A percentile compares a stretch with the other conserved stretches of the same genome.
Evolutionary conservation across 441 rosid genomes (phyloP).

Genomic region (Flueggea neowawraea): DNA sequence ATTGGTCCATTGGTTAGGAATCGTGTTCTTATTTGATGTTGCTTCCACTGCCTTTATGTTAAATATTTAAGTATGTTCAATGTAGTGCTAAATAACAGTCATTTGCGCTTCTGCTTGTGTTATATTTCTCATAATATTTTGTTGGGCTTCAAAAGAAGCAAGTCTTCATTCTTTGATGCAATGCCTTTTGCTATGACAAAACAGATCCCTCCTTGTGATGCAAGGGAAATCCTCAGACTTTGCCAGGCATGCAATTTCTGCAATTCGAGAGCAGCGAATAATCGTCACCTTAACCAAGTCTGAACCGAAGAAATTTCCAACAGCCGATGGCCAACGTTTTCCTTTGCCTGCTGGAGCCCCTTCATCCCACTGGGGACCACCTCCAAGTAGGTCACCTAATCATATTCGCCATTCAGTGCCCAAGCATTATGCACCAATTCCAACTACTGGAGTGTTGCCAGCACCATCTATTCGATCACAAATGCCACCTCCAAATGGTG

Average conservation of each 20-base stretch:
- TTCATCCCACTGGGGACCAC: conserved; percentile 56
- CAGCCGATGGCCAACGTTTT: conserved; percentile 32
- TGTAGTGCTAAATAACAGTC: too few species aligned
- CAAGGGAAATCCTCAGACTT: conserved; percentile 79
- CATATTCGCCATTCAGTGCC: conserved; percentile 48
- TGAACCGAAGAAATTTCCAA: conserved; percentile 46
- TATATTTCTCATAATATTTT: background rate
- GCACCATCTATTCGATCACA: conserved; percentile 54
- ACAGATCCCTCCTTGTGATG: conserved; percentile 71
- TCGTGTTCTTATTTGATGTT: too few species aligned
- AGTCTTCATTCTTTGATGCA: background rate
- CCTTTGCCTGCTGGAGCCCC: conserved; percentile 27
- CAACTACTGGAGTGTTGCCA: conserved; percentile 49
- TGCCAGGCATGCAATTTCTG: conserved; percentile 74
- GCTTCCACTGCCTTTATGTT: too few species aligned
- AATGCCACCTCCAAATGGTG: conserved; percentile 53
- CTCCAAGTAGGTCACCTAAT: conserved; percentile 50
- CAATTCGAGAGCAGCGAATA: conserved; percentile 61
- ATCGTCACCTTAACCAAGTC: conserved; percentile 73
- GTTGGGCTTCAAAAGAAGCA: background rate
- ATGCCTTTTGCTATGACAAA: background rate
- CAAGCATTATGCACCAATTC: conserved; percentile 51
- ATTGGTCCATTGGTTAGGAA: too few species aligned
- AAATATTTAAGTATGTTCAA: too few species aligned
- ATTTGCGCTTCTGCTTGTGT: background rate